Evolutionary conservation across 139 green algal species (phyloP).

Genomic region (Tetradesmus obliquus): DNA sequence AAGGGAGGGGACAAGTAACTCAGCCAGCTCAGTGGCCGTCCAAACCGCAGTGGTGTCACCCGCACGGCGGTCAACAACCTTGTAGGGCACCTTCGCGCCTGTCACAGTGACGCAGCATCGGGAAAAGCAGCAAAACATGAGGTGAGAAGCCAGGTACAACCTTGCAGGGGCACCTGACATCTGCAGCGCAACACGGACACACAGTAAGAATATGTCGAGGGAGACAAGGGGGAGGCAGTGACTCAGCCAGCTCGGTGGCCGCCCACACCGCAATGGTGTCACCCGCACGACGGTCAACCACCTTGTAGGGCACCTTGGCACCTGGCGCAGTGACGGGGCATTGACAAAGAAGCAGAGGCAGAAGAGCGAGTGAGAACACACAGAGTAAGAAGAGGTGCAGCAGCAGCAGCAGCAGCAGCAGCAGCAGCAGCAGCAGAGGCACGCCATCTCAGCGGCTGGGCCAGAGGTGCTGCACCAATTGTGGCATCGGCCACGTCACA

Average conservation of each 20-base stretch:
- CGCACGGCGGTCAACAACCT: constrained; percentile 73
- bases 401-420: not conserved
- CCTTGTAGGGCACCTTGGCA: constrained; percentile 68
- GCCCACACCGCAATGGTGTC: constrained; percentile 93
- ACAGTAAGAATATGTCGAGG: not conserved
- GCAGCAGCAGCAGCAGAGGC: constrained; percentile 1
- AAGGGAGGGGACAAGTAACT: constrained; percentile 44
- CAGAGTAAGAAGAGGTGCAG: not conserved
- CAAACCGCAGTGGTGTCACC: constrained; percentile 93
- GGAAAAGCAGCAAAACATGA: not conserved
- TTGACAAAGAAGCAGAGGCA: not conserved
- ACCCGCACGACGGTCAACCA: constrained; percentile 77
- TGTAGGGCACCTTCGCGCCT: constrained; percentile 65
- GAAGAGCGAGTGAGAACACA: not conserved
- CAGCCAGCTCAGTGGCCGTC: constrained; percentile 85
- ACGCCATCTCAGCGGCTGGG: not conserved
- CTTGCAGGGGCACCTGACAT: too few species aligned
- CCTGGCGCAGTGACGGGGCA: not conserved
- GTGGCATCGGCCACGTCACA: too few species aligned
- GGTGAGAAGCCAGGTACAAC: too few species aligned
- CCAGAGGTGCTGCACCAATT: too few species aligned
- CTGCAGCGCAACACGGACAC: too few species aligned
- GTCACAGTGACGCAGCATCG: not conserved
- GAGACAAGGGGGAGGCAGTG: too few species aligned
- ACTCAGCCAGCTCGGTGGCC: constrained; percentile 78